phyloP scores from a whole-genome alignment of 441 rosid species.

The Jatropha multifida region DNA sequence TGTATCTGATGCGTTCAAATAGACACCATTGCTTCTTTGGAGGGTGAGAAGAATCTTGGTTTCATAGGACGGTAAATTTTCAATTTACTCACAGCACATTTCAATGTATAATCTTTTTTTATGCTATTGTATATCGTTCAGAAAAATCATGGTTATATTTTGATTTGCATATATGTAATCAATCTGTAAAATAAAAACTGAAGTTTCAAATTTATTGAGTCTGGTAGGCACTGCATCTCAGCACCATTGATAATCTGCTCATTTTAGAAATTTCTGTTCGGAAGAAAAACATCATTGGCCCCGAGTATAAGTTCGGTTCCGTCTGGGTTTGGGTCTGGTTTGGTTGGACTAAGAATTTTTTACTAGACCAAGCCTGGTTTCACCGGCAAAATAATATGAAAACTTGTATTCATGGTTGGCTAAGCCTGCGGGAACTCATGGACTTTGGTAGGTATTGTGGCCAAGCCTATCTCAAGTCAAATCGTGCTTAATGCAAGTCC shows the following conservation, averaged over 20 bases:
- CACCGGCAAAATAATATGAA: too few species aligned
- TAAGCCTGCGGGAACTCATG: too few species aligned
- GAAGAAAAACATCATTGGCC: too few species aligned
- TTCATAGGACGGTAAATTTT: constrained; percentile 20
- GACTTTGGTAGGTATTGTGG: too few species aligned
- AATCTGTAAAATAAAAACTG: not conserved
- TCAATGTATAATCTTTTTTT: constrained; percentile 9
- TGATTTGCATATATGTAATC: not conserved
- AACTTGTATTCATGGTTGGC: too few species aligned
- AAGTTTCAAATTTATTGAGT: not conserved
- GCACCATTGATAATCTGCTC: not conserved
- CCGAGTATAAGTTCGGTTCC: too few species aligned
- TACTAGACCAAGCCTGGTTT: too few species aligned
- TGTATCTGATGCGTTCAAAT: constrained; percentile 68
- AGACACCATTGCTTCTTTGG: constrained; percentile 23
- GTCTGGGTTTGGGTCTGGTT: too few species aligned
- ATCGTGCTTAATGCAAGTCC: too few species aligned
- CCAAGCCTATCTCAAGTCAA: too few species aligned
- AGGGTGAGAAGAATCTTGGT: constrained; percentile 14
- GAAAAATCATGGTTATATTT: constrained; percentile 2
- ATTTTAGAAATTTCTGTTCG: not conserved
- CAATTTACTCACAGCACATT: constrained; percentile 3
- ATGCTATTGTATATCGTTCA: constrained; percentile 22
- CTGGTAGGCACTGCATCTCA: not conserved
- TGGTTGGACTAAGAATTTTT: too few species aligned